Evolutionary conservation across 2,329 filamentous ascomycete genomes (phyloP), one percentile per base, ranked within the genome.

Genomic region (Thielaviopsis musarum): DNA sequence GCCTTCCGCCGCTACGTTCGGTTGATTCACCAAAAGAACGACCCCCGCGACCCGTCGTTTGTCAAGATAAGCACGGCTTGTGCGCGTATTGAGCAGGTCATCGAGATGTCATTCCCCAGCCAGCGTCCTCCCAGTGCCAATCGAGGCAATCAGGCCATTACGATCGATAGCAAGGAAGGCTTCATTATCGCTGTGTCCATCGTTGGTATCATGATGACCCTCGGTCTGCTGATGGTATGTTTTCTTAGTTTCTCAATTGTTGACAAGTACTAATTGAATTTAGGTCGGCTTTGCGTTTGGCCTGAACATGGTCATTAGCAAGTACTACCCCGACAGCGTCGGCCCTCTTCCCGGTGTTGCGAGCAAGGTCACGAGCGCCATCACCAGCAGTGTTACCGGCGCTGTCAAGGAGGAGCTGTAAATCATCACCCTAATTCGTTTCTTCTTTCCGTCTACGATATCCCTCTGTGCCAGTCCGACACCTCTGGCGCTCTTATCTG

Each of bases 1-100:
- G 81, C 89, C 13, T 97, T 97, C 77, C 81, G 81, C 67, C 77
- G 73, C 65, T 95, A 94, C 67, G 77, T 82, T 9, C 82, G 87
- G 65, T 82, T 80, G 70, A 97, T 98, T 70, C 86, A 91, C 68
- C 83, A 86, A 76, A 96, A 93, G 81, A 97, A 96, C 71, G 88
- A 91, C 64, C 91, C 93, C 0, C 83, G 84, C 66, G 93, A 98
- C 67, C 93, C 91, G 52, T 91, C 91, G 69, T 98, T 86, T 74
- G 75, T 96, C 53, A 85, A 88, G 67, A 96, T 98, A 68, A 95
- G 90, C 71, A 83, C 90, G 64, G 85, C 87, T 59, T 95, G 91
- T 69, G 91, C 38, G 3, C 66, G 93, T 87, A 88, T 95, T 64
- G 91, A 97, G 70, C 87, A 93, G 75, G 95, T 95, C 70, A 95